Percentiles rank a stretch among this genome's conserved stretches.
These are phyloP conservation scores for Leonotis leonurus DNA, from an alignment of 257 asterid genomes.

Conservation along the genomic window DNA sequence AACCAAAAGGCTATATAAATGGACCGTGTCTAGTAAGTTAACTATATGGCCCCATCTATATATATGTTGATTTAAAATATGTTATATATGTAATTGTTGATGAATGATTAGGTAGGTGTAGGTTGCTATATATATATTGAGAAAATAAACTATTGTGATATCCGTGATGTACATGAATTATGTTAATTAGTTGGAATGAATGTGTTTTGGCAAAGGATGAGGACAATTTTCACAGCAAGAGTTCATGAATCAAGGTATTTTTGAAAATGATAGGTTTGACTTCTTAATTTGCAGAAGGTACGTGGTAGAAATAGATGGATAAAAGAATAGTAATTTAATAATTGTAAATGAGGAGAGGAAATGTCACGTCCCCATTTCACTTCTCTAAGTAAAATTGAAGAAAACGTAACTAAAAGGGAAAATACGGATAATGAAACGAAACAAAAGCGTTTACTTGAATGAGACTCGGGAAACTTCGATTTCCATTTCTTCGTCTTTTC, in stretches of 20 bases:
- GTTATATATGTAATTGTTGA: neutral
- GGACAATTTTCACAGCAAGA: neutral
- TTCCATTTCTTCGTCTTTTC: too few species aligned
- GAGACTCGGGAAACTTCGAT: too few species aligned
- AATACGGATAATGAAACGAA: too few species aligned
- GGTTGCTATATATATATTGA: neutral
- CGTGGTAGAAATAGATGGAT: too few species aligned
- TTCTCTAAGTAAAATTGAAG: too few species aligned
- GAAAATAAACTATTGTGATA: slow-evolving; percentile 3
- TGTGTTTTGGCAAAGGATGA: neutral
- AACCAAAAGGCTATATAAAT: neutral
- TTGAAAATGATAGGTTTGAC: slow-evolving; percentile 20
- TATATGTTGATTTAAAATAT: neutral
- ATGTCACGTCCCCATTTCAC: too few species aligned
- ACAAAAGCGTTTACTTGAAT: too few species aligned
- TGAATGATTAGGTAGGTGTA: slow-evolving; percentile 8
- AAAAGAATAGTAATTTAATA: too few species aligned
- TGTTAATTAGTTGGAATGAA: neutral
- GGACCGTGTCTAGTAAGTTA: neutral
- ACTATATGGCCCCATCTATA: slow-evolving; percentile 10
- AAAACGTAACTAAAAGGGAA: too few species aligned
- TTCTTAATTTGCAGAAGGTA: too few species aligned
- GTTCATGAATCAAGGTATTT: neutral
- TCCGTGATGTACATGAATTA: slow-evolving; percentile 7
- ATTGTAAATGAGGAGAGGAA: too few species aligned